These are phyloP conservation scores for Coemansia sp. DNA, from an alignment of 192 early-diverging fungal species.

Conservation along the genomic window DNA sequence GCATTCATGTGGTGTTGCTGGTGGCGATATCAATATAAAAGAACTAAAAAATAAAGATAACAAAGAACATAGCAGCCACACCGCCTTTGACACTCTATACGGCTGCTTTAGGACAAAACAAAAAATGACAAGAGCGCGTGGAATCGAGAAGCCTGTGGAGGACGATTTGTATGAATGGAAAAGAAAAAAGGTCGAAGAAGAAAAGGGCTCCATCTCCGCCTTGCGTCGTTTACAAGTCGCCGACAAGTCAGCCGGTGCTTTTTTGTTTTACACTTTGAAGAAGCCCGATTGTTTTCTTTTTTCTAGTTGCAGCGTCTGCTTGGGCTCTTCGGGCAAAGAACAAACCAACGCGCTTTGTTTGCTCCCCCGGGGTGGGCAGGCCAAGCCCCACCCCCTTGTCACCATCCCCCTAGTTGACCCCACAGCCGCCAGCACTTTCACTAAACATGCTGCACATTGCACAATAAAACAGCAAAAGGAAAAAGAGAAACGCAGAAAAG, in stretches of 20 bases:
- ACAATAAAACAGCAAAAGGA: background rate
- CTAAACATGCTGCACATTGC: background rate
- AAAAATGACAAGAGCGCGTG: background rate
- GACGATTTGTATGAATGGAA: background rate
- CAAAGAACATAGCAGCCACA: background rate
- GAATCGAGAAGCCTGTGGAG: slow-evolving; percentile 3
- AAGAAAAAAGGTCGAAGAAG: background rate
- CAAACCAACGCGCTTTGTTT: background rate
- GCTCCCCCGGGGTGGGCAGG: background rate
- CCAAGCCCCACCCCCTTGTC: slow-evolving; percentile 12
- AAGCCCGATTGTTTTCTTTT: slow-evolving; percentile 4
- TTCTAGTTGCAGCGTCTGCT: background rate
- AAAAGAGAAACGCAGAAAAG: background rate
- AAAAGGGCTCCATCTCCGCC: background rate
- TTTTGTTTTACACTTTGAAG: background rate
- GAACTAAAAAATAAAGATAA: background rate
- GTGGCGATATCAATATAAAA: slow-evolving; percentile 3
- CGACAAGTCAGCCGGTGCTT: background rate
- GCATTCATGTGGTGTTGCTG: background rate
- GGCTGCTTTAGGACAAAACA: background rate
- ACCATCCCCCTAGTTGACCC: background rate
- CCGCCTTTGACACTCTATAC: background rate
- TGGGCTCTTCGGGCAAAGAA: too few species aligned
- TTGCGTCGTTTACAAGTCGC: background rate
- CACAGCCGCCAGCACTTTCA: background rate